phyloP scores from a whole-genome alignment of 805 yeast genomes.

The Ascoidea tarda region DNA sequence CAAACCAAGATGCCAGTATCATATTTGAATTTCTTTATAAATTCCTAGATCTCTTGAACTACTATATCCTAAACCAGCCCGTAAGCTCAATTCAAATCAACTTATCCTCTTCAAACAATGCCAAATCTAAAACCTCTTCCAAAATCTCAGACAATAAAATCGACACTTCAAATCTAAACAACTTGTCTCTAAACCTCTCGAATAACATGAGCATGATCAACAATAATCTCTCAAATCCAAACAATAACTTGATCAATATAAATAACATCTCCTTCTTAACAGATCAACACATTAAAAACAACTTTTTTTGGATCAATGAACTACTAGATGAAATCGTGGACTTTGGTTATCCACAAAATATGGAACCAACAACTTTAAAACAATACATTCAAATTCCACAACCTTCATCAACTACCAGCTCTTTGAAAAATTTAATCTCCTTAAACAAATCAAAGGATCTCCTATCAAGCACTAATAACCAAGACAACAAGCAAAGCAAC shows the following conservation, averaged over 20 bases:
- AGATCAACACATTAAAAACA: conserved; percentile 42
- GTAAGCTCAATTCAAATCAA: not conserved
- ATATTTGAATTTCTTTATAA: conserved; percentile 68
- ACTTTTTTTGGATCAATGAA: conserved; percentile 62
- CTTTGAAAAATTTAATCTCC: not conserved
- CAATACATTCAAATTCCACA: conserved; percentile 22
- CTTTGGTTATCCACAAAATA: conserved; percentile 62
- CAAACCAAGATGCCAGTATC: conserved; percentile 72
- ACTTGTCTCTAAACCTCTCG: not conserved
- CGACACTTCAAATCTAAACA: not conserved
- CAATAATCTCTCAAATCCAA: conserved; percentile 2
- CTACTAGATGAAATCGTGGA: conserved; percentile 64
- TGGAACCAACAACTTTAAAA: conserved; percentile 33
- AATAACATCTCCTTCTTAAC: not conserved
- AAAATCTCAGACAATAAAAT: conserved; percentile 1
- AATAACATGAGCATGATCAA: not conserved
- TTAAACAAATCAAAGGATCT: not conserved
- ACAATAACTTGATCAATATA: conserved; percentile 10
- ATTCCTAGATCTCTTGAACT: conserved; percentile 36
- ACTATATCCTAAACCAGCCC: conserved; percentile 18
- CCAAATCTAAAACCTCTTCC: not conserved
- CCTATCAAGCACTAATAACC: too few relatives aligned
- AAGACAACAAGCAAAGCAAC: not conserved
- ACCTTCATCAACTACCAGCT: conserved; percentile 10
- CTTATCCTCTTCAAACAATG: too few relatives aligned